phyloP scores from a whole-genome alignment of 2,329 filamentous ascomycete species.

The Ceratocystis destructans region DNA sequence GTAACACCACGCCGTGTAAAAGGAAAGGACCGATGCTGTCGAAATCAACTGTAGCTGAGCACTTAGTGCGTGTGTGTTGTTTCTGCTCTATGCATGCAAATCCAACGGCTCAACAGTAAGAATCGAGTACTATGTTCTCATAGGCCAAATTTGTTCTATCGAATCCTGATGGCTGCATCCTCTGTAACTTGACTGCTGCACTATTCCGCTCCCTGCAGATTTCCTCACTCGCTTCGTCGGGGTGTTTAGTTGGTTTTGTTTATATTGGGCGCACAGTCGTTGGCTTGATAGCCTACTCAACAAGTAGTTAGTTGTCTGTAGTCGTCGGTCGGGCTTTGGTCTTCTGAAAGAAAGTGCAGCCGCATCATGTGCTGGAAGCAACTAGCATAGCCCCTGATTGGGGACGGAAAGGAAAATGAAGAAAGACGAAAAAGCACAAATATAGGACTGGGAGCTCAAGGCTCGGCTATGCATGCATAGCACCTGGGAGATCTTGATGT shows the following conservation, averaged over 20 bases:
- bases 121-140: background rate
- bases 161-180: background rate
- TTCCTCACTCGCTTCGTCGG: conserved; percentile 2
- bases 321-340: background rate
- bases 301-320: background rate
- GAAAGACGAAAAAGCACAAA: background rate
- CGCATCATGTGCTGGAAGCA: background rate
- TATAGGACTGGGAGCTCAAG: too few species aligned
- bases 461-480: too few species aligned
- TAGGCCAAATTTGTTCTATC: background rate
- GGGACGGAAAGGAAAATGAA: background rate
- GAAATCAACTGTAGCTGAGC: too few species aligned
- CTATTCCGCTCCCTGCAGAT: conserved; percentile 1
- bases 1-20: too few species aligned
- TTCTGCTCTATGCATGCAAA: too few species aligned
- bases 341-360: background rate
- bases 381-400: background rate
- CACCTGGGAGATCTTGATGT: too few species aligned
- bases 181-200: conserved; percentile 7
- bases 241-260: conserved; percentile 1
- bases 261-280: conserved; percentile 4
- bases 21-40: too few species aligned
- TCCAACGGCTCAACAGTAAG: background rate
- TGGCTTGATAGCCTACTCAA: background rate
- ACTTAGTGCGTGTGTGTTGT: too few species aligned